A percentile compares a stretch with the other conserved stretches of the same genome.
Evolutionary conservation across 169 alveolate species (phyloP).

Genomic region (Plasmodium reichenowi): DNA sequence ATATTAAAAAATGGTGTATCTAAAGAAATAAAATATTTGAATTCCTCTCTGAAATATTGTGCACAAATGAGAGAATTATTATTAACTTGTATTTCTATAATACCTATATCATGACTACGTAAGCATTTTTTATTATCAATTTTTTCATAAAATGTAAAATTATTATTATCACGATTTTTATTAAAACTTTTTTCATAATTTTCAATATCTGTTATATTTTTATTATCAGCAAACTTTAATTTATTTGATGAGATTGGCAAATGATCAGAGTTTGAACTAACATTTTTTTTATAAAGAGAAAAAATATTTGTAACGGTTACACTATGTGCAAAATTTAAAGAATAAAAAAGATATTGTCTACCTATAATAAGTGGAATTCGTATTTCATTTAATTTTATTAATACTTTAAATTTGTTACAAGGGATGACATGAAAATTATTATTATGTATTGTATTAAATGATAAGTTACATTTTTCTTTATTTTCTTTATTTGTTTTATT

Average conservation of each 20-base stretch:
- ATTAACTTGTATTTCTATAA: conserved; percentile 55
- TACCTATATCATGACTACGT: conserved; percentile 68
- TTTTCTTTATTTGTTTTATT: background rate
- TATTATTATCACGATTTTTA: conserved; percentile 32
- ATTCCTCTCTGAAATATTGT: conserved; percentile 29
- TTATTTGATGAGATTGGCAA: background rate
- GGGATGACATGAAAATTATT: conserved; percentile 12
- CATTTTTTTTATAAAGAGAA: conserved; percentile 59
- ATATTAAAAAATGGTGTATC: conserved; percentile 51
- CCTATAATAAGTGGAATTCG: conserved; percentile 70
- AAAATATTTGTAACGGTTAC: conserved; percentile 52
- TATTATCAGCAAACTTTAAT: conserved; percentile 6
- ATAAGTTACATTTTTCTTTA: background rate
- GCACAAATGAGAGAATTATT: conserved; percentile 44
- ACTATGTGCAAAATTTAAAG: conserved; percentile 57
- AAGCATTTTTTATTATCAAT: conserved; percentile 43
- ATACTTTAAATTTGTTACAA: conserved; percentile 42
- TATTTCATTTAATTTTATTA: conserved; percentile 69
- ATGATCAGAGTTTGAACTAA: conserved; percentile 1
- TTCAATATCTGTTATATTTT: conserved; percentile 28
- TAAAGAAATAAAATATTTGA: conserved; percentile 57
- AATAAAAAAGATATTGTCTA: conserved; percentile 52
- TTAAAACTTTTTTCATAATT: background rate
- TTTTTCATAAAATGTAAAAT: conserved; percentile 30
- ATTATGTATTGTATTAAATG: background rate